Evolutionary conservation across 352 stramenopile species (phyloP).

Genomic region (Thraustochytrium sp.): DNA sequence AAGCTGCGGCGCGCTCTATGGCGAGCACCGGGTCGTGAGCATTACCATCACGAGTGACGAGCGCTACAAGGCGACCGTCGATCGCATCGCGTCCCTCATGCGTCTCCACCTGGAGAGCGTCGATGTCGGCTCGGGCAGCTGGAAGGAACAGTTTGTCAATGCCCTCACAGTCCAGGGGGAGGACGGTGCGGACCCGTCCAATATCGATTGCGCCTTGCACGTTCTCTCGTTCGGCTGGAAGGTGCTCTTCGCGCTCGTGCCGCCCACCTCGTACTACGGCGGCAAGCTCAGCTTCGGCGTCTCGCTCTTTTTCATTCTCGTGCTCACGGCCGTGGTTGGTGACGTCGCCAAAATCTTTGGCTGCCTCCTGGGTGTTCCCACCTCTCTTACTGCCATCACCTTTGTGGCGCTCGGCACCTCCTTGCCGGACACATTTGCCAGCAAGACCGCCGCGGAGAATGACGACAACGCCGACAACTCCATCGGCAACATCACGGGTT

Average conservation of each 20-base stretch:
- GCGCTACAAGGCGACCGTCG: conserved; percentile 44
- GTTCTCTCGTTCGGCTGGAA: conserved; percentile 49
- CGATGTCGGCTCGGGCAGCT: conserved; percentile 38
- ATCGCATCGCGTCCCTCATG: conserved; percentile 44
- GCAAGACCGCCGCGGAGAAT: conserved; percentile 48
- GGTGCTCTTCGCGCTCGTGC: conserved; percentile 50
- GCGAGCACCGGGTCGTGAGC: conserved; percentile 25
- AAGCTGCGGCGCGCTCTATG: conserved; percentile 31
- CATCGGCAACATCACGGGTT: conserved; percentile 55
- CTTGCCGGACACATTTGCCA: conserved; percentile 54
- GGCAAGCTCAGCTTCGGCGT: conserved; percentile 50
- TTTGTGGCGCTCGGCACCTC: conserved; percentile 55
- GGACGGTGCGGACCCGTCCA: conserved; percentile 30
- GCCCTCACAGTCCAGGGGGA: conserved; percentile 46
- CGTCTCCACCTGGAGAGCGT: conserved; percentile 37
- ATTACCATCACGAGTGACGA: conserved; percentile 46
- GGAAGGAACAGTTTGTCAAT: conserved; percentile 48
- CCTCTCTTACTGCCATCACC: conserved; percentile 53
- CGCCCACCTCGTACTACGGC: conserved; percentile 47
- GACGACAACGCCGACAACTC: conserved; percentile 52
- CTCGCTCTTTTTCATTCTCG: conserved; percentile 52
- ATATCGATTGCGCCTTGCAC: conserved; percentile 48
- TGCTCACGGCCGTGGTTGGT: conserved; percentile 51
- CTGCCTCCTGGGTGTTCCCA: conserved; percentile 51
- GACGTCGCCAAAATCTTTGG: conserved; percentile 54